phyloP scores from a whole-genome alignment of 2,329 filamentous ascomycete species.

The Coniella vitis region DNA sequence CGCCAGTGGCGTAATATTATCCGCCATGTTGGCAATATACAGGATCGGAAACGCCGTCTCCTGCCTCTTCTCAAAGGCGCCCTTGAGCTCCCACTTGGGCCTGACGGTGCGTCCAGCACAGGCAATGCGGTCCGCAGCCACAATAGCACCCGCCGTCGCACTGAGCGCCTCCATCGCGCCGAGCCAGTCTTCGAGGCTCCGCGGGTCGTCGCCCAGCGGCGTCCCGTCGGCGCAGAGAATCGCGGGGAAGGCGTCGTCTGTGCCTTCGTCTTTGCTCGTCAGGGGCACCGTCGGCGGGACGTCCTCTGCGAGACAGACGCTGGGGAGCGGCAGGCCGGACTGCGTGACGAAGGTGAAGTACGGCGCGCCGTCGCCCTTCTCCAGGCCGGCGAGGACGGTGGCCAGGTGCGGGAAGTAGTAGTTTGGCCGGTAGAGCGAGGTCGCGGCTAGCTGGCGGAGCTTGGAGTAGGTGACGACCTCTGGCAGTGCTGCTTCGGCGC shows the following conservation, averaged over 20 bases:
- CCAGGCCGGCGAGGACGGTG: slow-evolving; percentile 34
- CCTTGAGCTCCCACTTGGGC: slow-evolving; percentile 33
- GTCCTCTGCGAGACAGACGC: slow-evolving; percentile 26
- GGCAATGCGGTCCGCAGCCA: slow-evolving; percentile 32
- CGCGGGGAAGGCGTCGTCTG: slow-evolving; percentile 35
- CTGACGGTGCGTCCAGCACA: slow-evolving; percentile 33
- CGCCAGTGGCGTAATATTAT: slow-evolving; percentile 39
- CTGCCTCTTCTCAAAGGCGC: slow-evolving; percentile 18
- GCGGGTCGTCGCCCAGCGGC: slow-evolving; percentile 24
- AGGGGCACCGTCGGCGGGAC: slow-evolving; percentile 26
- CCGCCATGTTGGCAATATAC: slow-evolving; percentile 35
- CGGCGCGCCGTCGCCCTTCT: slow-evolving; percentile 35
- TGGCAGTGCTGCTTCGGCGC: slow-evolving; percentile 33
- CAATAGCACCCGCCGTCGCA: slow-evolving; percentile 35
- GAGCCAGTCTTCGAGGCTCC: slow-evolving; percentile 29
- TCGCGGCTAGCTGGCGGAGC: slow-evolving; percentile 36
- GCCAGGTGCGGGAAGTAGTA: slow-evolving; percentile 36
- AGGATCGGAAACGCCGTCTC: slow-evolving; percentile 35
- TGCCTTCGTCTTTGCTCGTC: slow-evolving; percentile 26
- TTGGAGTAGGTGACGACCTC: slow-evolving; percentile 44
- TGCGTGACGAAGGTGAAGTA: slow-evolving; percentile 31
- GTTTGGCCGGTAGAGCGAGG: slow-evolving; percentile 39
- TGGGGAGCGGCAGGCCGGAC: slow-evolving; percentile 11
- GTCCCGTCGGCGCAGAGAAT: slow-evolving; percentile 40
- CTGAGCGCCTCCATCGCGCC: slow-evolving; percentile 30